A percentile compares a stretch with the other conserved stretches of the same genome.
These are phyloP conservation scores for Triangularia verruculosa DNA, from an alignment of 2,329 filamentous ascomycete genomes.

Conservation along the genomic window DNA sequence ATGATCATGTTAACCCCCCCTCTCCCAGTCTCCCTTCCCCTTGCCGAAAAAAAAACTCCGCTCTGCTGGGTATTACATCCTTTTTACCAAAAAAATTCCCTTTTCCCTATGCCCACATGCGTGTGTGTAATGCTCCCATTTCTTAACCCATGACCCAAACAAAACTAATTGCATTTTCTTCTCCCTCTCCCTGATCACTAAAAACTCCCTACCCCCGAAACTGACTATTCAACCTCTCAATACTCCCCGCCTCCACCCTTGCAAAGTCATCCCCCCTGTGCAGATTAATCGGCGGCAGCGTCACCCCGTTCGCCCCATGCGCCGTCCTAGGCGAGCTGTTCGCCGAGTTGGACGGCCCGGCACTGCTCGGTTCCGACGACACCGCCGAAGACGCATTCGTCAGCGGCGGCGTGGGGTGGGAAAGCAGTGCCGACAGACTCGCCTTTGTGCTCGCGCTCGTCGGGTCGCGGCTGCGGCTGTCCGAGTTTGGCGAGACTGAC, in stretches of 20 bases:
- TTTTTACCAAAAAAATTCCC: background rate
- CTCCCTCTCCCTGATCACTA: background rate
- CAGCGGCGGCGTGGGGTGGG: background rate
- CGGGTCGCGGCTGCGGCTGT: background rate
- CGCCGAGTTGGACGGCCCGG: background rate
- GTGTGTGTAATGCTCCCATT: background rate
- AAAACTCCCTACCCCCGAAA: background rate
- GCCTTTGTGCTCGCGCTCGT: slow-evolving; percentile 3
- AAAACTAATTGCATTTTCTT: too few species aligned
- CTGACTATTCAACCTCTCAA: background rate
- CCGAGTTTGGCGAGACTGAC: background rate
- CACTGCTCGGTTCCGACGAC: background rate
- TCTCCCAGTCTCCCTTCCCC: too few species aligned
- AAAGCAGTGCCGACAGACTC: background rate
- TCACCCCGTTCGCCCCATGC: background rate
- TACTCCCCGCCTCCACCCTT: background rate
- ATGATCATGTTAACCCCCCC: too few species aligned
- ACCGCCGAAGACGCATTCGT: background rate
- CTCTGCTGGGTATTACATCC: background rate
- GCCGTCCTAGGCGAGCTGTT: background rate
- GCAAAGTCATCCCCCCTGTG: background rate
- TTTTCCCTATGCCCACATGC: too few species aligned
- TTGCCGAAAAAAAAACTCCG: background rate
- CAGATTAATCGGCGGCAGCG: background rate
- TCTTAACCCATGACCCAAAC: background rate